phyloP scores from a whole-genome alignment of 192 early-diverging fungal species.

The Lobulomyces angularis region DNA sequence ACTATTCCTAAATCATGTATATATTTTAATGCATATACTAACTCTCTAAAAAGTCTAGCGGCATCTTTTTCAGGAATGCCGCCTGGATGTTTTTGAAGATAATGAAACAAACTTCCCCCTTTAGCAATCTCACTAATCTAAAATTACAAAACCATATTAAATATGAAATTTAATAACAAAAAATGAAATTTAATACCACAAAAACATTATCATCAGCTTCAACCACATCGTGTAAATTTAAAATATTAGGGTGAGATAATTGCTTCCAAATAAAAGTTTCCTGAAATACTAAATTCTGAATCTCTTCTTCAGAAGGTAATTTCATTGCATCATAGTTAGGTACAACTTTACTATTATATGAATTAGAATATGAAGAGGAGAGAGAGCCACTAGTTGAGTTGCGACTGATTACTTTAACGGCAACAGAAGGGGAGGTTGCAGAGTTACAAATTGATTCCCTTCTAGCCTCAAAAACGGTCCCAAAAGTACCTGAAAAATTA shows the following conservation, averaged over 20 bases:
- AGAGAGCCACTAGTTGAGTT: no score
- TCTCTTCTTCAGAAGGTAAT: constrained; percentile 8
- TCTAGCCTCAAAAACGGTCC: no score
- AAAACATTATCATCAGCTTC: constrained; percentile 55
- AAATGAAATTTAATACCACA: no score
- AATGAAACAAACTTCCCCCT: constrained; percentile 50
- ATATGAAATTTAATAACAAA: not conserved
- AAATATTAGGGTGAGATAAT: constrained; percentile 56
- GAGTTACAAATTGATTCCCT: no score
- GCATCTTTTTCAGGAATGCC: constrained; percentile 41
- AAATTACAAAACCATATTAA: not conserved
- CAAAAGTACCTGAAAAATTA: no score
- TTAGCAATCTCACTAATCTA: constrained; percentile 56
- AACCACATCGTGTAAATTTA: constrained; percentile 49
- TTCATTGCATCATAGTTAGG: no score
- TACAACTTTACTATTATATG: no score
- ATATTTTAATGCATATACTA: constrained; percentile 62
- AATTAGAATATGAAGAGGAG: no score
- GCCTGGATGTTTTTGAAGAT: constrained; percentile 21
- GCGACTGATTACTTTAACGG: no score
- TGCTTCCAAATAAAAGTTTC: constrained; percentile 57
- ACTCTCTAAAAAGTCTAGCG: constrained; percentile 53
- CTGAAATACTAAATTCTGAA: constrained; percentile 40
- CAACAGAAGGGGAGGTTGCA: no score
- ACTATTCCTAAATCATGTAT: constrained; percentile 63